Percentiles rank a stretch among this genome's conserved stretches.
These are phyloP conservation scores for Plasmopara muralis DNA, from an alignment of 352 stramenopile species.

Conservation along the genomic window DNA sequence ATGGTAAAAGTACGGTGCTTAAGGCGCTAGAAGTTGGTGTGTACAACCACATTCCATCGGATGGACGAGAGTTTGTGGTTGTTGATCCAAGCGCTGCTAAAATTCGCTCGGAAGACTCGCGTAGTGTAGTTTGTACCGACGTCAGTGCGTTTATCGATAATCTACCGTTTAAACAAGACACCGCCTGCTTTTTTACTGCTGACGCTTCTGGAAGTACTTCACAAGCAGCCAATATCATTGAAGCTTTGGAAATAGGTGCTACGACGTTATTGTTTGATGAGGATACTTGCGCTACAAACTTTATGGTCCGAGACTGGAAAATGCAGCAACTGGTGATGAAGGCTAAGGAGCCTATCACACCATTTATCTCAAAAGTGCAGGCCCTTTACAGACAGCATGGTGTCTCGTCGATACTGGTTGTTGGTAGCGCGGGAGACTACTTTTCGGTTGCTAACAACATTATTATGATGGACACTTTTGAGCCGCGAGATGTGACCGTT, in stretches of 20 bases:
- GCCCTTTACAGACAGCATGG: slow-evolving; percentile 84
- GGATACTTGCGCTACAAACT: slow-evolving; percentile 96
- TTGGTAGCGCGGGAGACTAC: slow-evolving; percentile 94
- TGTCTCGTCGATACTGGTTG: slow-evolving; percentile 94
- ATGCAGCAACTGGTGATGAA: slow-evolving; percentile 95
- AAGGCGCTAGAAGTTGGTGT: slow-evolving; percentile 91
- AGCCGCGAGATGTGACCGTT: slow-evolving; percentile 87
- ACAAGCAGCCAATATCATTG: slow-evolving; percentile 95
- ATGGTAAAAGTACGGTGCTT: slow-evolving; percentile 96
- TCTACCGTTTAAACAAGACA: slow-evolving; percentile 92
- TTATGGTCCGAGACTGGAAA: slow-evolving; percentile 97
- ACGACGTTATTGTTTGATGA: slow-evolving; percentile 94
- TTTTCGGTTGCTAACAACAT: slow-evolving; percentile 95
- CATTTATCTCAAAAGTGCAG: slow-evolving; percentile 94
- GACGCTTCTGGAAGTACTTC: slow-evolving; percentile 96
- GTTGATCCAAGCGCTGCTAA: slow-evolving; percentile 86
- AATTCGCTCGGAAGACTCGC: slow-evolving; percentile 94
- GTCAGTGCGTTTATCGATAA: slow-evolving; percentile 97
- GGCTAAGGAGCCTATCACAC: slow-evolving; percentile 97
- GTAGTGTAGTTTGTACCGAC: slow-evolving; percentile 85
- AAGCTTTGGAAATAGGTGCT: slow-evolving; percentile 87
- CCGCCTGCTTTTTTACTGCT: slow-evolving; percentile 86
- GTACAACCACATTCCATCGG: slow-evolving; percentile 94
- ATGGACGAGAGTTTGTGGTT: slow-evolving; percentile 94
- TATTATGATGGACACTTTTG: slow-evolving; percentile 96